Base-by-base conservation (phyloP, 495 filamentous ascomycete species). In the Hypoxylon crocopeplum region DNA sequence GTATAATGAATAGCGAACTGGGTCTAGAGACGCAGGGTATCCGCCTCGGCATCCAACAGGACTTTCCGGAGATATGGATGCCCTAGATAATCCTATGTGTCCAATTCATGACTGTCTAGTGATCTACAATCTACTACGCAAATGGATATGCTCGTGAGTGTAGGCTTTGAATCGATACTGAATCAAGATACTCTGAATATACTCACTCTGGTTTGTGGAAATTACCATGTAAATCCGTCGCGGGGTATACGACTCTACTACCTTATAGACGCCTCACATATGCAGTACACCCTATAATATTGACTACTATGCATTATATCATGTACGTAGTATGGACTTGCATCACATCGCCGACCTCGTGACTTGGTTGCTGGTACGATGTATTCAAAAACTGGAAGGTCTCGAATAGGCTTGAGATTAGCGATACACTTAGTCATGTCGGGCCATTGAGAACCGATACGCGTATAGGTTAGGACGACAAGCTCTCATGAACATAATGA, bases 381-480 rank as follows among this genome's bases (percentile, higher is more conserved):
- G 25, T 25, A 46, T 36, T 46, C 39, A 45, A 56, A n/a, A 39
- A 19, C 16, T 15, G 15, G 21, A 55, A 21, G 20, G 24, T 22
- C 39, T 39, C 25, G 44, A n/a, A 46, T 24, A 27, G 33, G 32
- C 41, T 48, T 13, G 20, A 39, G 21, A 50, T 20, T 6, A 38
- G 21, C 19, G 22, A 38, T 7, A 29, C 15, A 15, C 24, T 56
- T 50, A 46, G 54, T 59, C 38, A 55, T 33, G 55, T 64, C 61
- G 61, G 61, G 61, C 13, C 44, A 64, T 64, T 64, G 55, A 49
- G 17, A 32, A 44, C 61, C 61, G 61, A 64, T 56, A 13, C 37
- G 39, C 61, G 45, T 55, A 22, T 7, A 24, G 20, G 51, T 48
- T 53, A 49, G 37, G 21, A 57, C 41, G n/a, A 57, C 29, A 22